These are phyloP conservation scores for Leishmania lainsoni DNA, from an alignment of 208 protist species.

Conservation along the genomic window DNA sequence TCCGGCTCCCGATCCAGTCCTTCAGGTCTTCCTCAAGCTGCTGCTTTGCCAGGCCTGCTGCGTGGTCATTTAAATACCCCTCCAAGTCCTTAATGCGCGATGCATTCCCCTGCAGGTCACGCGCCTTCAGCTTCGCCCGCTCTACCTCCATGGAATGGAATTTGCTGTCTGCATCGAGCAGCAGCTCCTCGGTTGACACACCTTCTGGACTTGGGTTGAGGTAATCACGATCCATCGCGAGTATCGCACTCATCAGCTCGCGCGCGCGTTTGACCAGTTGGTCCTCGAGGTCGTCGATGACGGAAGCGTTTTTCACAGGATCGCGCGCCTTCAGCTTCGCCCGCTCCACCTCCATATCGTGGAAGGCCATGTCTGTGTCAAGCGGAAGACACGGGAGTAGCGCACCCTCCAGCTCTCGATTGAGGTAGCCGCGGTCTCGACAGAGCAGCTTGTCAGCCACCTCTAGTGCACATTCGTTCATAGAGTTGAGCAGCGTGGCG, in stretches of 20 bases:
- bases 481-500: slow-evolving; percentile 29
- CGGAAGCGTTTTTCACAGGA: slow-evolving; percentile 45
- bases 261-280: slow-evolving; percentile 64
- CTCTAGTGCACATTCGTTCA: slow-evolving; percentile 52
- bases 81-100: slow-evolving; percentile 59
- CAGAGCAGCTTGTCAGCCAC: slow-evolving; percentile 53
- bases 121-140: slow-evolving; percentile 57
- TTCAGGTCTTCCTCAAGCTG: slow-evolving; percentile 65
- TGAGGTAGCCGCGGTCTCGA: slow-evolving; percentile 71
- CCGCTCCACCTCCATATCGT: slow-evolving; percentile 64
- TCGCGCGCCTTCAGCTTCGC: slow-evolving; percentile 57
- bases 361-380: slow-evolving; percentile 64
- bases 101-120: slow-evolving; percentile 37
- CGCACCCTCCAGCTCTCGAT: slow-evolving; percentile 70
- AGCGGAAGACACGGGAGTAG: slow-evolving; percentile 49
- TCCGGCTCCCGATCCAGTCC: slow-evolving; percentile 64
- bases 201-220: slow-evolving; percentile 59
- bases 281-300: slow-evolving; percentile 62
- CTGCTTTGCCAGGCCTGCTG: slow-evolving; percentile 57
- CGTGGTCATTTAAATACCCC: slow-evolving; percentile 65
- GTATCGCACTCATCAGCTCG: slow-evolving; percentile 39
- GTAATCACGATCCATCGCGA: slow-evolving; percentile 60
- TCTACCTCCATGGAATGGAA: slow-evolving; percentile 82
- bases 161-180: slow-evolving; percentile 58
- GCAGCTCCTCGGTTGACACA: slow-evolving; percentile 52